Conservation (phyloP, 345 rosid genomes). For the Eutrema heterophyllum region DNA sequence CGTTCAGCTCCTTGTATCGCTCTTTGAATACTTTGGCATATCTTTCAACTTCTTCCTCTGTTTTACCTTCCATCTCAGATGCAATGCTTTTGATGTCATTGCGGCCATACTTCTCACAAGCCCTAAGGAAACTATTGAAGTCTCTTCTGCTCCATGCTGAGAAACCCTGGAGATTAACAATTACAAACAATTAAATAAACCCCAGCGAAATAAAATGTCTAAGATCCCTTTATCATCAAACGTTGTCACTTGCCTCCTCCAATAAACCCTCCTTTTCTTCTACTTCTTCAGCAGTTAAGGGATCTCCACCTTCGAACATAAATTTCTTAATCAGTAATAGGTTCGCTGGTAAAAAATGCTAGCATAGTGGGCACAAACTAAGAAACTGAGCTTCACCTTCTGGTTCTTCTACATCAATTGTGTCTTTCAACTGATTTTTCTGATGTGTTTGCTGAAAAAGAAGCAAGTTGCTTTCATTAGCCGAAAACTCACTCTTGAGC, state of each 20-base stretch:
- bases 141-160: constrained; percentile 99
- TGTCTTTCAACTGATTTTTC: constrained; percentile 89
- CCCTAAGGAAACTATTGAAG: constrained; percentile 85
- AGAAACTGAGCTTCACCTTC: constrained; percentile 59
- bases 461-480: background rate
- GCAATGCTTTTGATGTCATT: constrained; percentile 84
- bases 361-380: background rate
- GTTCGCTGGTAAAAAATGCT: background rate
- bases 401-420: constrained; percentile 95
- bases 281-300: constrained; percentile 92
- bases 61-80: constrained; percentile 94
- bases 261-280: constrained; percentile 87
- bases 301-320: constrained; percentile 70
- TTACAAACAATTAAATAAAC: constrained; percentile 7
- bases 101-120: constrained; percentile 99
- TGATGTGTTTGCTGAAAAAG: constrained; percentile 86
- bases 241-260: constrained; percentile 62
- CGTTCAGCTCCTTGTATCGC: constrained; percentile 87
- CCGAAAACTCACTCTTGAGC: background rate
- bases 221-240: background rate
- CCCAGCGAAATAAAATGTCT: background rate
- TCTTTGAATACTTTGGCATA: constrained; percentile 86
- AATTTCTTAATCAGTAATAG: constrained; percentile 25
- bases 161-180: constrained; percentile 59
- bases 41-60: constrained; percentile 92